Evolutionary conservation across 2,329 filamentous ascomycete species (phyloP), one percentile per base, ranked within the genome.

Genomic region (Aspergillus ochraceoroseus): DNA sequence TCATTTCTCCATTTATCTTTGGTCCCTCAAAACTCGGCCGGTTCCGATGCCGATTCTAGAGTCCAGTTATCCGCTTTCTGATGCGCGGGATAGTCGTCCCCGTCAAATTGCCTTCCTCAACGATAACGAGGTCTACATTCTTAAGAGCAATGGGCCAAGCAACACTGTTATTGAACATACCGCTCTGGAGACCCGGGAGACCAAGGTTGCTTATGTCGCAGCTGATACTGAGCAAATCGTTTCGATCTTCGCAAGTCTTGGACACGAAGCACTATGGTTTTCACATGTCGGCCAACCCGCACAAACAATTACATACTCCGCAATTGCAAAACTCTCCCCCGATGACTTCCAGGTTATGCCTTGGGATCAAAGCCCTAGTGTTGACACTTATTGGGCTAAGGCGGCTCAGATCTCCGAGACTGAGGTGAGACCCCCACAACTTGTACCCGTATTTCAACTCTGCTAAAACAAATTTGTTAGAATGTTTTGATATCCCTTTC

Each of bases 1-100:
- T 11, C 78, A 77, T 1, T 68, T 95, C 15, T 76, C 82, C 19
- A 47, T 94, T 0, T 94, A 84, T 56, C 65, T 77, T 8, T 87
- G 87, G 73, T 76, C 82, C 18, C 70, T 80, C 35, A 75, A 76
- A 40, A 59, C 50, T 27, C 52, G 53, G 14, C 62, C 64, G n/a
- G 53, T 64, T 25, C 56, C 57, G 14, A 28, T 55, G n/a, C 65
- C 65, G 3, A 54, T 64, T 12, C 55, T 68, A 3, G 60, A 65
- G 44, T 64, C 59, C 2, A 65, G 61, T 43, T 59, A 65, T 48
- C 58, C 63, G 4, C 51, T 67, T 17, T 52, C 61, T 17, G 51
- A 59, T 38, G 37, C 48, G 7, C 38, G 44, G 4, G 44, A 53
- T 11, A 59, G 52, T 33, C 60, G 63, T 4, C 61, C 64, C 7